Base-by-base conservation (phyloP, 2,329 filamentous ascomycete species). In the Alternaria ethzedia region DNA sequence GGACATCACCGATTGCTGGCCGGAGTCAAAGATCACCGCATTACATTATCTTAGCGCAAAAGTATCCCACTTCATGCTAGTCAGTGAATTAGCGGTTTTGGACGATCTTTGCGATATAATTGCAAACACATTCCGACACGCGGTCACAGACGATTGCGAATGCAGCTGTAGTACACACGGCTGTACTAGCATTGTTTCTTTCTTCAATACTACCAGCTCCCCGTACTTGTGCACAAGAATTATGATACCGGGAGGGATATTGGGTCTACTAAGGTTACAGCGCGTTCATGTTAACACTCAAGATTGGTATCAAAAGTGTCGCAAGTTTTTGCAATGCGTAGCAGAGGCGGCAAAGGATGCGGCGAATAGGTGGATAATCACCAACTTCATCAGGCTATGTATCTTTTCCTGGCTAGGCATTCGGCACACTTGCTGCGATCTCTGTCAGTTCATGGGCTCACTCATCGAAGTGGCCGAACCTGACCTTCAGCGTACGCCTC, bases 61-160 rank as follows among this genome's bases (percentile, higher is more conserved):
- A 8, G 44, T 7, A 13, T 12, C 44, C 9, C 12, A 5, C 2
- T 0, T n/a, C n/a, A n/a, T 13, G 26, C 26, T 28, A 3, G 13
- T 1, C 1, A 4, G 0, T 2, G 5, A 3, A 12, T 2, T 5
- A n/a, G 44, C 21, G 0, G n/a, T 15, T 3, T 7, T 21, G 26
- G 6, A 46, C 8, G 12, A 25, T 25, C 3, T 8, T 10, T 25
- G 8, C 12, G 9, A 46, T 15, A 13, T 3, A 2, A 11, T 25
- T 20, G 21, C 44, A 25, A 13, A n/a, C 10, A 4, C 10, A 9
- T 47, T 47, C 10, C 45, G 3, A 10, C 21, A 47, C 5, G 26
- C 45, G n/a, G 4, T 15, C 13, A n/a, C 13, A n/a, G 45, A 47
- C 23, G 23, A 26, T 10, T 47, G 45, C 23, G 3, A 47, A n/a